Percentiles rank a stretch among this genome's conserved stretches.
Conservation (phyloP, 257 asterid species). For the Solanum peruvianum region DNA sequence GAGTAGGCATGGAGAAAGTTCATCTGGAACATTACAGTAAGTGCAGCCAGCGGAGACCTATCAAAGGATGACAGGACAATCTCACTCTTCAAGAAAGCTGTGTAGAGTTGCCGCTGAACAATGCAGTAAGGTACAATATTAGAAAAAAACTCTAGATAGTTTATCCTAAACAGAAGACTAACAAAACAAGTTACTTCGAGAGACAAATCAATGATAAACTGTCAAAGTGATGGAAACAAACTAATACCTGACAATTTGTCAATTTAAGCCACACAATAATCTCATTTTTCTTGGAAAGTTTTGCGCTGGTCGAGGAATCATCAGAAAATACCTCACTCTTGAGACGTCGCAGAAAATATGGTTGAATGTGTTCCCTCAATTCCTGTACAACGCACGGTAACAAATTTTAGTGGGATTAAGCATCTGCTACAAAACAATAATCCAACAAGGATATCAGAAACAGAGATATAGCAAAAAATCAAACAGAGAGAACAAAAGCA, state of each 20-base stretch:
- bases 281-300: slow-evolving; percentile 90
- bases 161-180: neutral
- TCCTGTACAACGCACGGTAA: slow-evolving; percentile 24
- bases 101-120: slow-evolving; percentile 74
- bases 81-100: slow-evolving; percentile 90
- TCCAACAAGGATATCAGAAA: neutral
- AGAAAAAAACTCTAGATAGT: neutral
- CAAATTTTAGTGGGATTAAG: neutral
- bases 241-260: slow-evolving; percentile 74
- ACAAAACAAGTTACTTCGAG: neutral
- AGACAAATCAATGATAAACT: neutral
- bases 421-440: neutral
- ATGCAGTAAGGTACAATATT: slow-evolving; percentile 1
- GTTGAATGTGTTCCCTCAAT: slow-evolving; percentile 77
- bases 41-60: slow-evolving; percentile 94
- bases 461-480: neutral
- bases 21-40: slow-evolving; percentile 50
- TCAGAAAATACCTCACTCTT: slow-evolving; percentile 76
- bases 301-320: slow-evolving; percentile 9
- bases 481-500: neutral
- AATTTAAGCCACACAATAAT: slow-evolving; percentile 80
- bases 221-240: neutral
- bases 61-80: slow-evolving; percentile 87
- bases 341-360: slow-evolving; percentile 85
- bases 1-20: neutral